A percentile compares a stretch with the other conserved stretches of the same genome.
These are phyloP conservation scores for Saccharomycopsis crataegensis DNA, from an alignment of 1,139 yeast genomes.

Conservation along the genomic window DNA sequence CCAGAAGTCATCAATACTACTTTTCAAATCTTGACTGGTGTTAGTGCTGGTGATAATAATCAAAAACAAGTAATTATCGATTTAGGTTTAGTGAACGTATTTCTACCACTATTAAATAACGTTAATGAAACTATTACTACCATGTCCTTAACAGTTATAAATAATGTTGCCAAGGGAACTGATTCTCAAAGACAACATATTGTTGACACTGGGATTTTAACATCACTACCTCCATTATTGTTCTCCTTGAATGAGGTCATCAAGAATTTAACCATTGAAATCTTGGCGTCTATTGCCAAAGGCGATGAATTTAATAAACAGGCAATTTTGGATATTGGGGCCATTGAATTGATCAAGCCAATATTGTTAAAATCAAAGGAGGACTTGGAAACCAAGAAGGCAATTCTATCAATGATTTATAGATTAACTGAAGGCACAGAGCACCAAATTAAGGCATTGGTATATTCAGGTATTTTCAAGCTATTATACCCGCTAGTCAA, in stretches of 20 bases:
- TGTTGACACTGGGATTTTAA: slow-evolving; percentile 17
- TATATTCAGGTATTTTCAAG: slow-evolving; percentile 19
- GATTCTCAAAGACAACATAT: slow-evolving; percentile 18
- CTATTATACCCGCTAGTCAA: slow-evolving; percentile 17
- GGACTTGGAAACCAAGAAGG: slow-evolving; percentile 4
- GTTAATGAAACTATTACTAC: slow-evolving; percentile 20
- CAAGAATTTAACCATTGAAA: slow-evolving; percentile 12
- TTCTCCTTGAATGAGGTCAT: slow-evolving; percentile 19
- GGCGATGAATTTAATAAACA: slow-evolving; percentile 20
- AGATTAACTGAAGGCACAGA: slow-evolving; percentile 15
- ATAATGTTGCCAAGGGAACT: slow-evolving; percentile 15
- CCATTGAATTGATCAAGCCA: slow-evolving; percentile 18
- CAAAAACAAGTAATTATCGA: slow-evolving; percentile 18
- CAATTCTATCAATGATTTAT: slow-evolving; percentile 9
- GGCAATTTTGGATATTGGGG: slow-evolving; percentile 18
- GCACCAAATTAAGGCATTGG: slow-evolving; percentile 17
- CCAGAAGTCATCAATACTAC: slow-evolving; percentile 20
- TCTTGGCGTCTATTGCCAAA: slow-evolving; percentile 14
- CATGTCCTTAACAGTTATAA: slow-evolving; percentile 15
- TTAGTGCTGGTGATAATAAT: slow-evolving; percentile 14
- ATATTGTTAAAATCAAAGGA: slow-evolving; percentile 9
- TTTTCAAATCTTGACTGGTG: slow-evolving; percentile 17
- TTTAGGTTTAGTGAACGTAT: slow-evolving; percentile 18
- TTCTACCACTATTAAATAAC: slow-evolving; percentile 18
- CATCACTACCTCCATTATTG: slow-evolving; percentile 18